Evolutionary conservation across 805 yeast species (phyloP).

Genomic region (Limtongia smithiae): DNA sequence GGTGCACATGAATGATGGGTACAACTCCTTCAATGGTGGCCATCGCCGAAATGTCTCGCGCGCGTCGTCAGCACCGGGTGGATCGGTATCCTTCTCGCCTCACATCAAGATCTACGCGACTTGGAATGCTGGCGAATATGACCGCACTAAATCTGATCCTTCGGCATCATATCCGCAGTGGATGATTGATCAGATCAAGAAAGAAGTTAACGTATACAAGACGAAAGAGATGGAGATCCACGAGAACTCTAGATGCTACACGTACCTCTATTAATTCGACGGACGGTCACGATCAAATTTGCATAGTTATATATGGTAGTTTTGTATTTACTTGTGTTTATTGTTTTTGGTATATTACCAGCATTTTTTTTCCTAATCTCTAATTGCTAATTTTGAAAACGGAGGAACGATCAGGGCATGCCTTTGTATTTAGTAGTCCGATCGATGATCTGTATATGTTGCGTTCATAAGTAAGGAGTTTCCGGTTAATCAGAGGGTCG

Average conservation of each 20-base stretch:
- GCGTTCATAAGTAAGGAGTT: no score
- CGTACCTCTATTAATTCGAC: conserved; percentile 65
- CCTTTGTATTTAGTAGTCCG: no score
- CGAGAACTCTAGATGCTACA: conserved; percentile 69
- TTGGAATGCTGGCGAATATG: conserved; percentile 77
- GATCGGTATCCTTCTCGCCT: conserved; percentile 64
- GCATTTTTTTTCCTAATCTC: no score
- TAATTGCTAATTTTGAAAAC: no score
- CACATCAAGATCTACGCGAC: conserved; percentile 82
- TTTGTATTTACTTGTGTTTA: background rate
- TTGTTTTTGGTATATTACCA: background rate
- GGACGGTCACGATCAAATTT: background rate
- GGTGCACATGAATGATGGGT: no score
- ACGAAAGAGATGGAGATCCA: conserved; percentile 83
- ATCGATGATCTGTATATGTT: no score
- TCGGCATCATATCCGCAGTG: conserved; percentile 32
- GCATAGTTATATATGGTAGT: background rate
- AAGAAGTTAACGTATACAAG: conserved; percentile 68
- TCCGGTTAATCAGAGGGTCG: no score
- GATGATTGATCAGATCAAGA: conserved; percentile 79
- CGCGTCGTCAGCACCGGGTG: background rate
- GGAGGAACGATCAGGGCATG: no score
- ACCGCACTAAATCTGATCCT: conserved; percentile 45
- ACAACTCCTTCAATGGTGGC: no score
- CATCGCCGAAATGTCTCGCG: background rate